Percentiles rank a stretch among this genome's conserved stretches.
Evolutionary conservation across 257 asterid species (phyloP).

Genomic region (Mentha longifolia): DNA sequence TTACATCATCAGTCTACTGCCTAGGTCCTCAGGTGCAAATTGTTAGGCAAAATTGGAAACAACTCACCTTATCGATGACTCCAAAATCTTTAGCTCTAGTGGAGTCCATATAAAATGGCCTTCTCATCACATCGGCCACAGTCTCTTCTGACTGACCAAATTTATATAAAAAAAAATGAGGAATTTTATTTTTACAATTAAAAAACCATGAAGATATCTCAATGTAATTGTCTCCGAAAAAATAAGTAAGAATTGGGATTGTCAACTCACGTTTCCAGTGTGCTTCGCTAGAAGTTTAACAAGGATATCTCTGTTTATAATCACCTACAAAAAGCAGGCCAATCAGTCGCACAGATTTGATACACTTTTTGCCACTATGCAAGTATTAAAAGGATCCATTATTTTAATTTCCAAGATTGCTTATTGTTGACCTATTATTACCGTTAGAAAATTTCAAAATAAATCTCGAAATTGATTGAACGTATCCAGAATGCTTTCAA

Average conservation of each 20-base stretch:
- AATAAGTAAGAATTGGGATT: neutral
- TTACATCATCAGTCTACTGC: conserved; percentile 22
- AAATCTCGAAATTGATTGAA: neutral
- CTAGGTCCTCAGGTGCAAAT: neutral
- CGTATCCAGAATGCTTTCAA: conserved; percentile 6
- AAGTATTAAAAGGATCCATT: neutral
- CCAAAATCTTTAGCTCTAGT: conserved; percentile 81
- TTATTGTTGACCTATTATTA: conserved; percentile 15
- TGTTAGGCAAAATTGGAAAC: conserved; percentile 16
- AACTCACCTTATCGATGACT: conserved; percentile 76
- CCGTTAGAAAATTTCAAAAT: neutral
- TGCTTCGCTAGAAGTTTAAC: conserved; percentile 81
- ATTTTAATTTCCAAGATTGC: conserved; percentile 25
- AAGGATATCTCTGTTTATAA: conserved; percentile 67
- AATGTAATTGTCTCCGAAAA: neutral
- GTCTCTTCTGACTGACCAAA: conserved; percentile 67
- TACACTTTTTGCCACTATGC: neutral
- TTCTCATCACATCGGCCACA: conserved; percentile 65
- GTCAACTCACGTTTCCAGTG: conserved; percentile 83
- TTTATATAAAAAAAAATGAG: conserved; percentile 23
- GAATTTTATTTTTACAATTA: conserved; percentile 14
- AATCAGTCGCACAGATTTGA: conserved; percentile 22
- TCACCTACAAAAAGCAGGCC: conserved; percentile 55
- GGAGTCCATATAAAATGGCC: conserved; percentile 82
- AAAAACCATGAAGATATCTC: conserved; percentile 18